These are phyloP conservation scores for Darksidea phi DNA, from an alignment of 495 filamentous ascomycete species.

Conservation along the genomic window DNA sequence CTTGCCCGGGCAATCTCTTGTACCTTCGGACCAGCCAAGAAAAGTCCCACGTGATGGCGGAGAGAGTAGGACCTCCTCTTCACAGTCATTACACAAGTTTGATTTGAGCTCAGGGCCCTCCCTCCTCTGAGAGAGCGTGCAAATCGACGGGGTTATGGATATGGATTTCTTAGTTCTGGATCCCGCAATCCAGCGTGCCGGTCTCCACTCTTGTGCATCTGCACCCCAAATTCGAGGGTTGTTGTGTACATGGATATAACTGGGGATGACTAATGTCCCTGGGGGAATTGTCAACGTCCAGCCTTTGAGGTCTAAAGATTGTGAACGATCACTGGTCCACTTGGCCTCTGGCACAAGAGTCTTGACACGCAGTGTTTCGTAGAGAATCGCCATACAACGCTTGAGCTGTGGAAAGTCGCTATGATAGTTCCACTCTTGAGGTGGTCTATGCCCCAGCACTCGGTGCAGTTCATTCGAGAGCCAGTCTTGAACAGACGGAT, in stretches of 20 bases:
- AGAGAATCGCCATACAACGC: neutral
- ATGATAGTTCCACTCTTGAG: constrained; percentile 2
- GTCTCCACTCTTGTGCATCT: neutral
- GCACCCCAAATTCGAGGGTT: neutral
- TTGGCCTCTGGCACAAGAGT: neutral
- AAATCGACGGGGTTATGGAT: too few species aligned
- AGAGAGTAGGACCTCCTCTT: too few species aligned
- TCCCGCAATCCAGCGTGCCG: neutral
- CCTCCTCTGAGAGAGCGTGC: too few species aligned
- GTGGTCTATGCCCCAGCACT: neutral
- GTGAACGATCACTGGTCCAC: neutral
- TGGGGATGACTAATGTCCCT: neutral
- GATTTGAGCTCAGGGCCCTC: too few species aligned
- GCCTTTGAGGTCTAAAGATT: neutral
- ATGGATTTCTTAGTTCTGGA: too few species aligned
- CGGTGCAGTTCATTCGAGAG: constrained; percentile 23
- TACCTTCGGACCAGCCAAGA: too few species aligned
- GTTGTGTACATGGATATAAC: neutral
- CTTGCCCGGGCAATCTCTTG: too few species aligned
- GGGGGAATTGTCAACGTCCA: neutral
- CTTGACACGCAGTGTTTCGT: neutral
- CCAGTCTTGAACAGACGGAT: constrained; percentile 30
- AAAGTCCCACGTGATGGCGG: too few species aligned
- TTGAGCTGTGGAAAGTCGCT: constrained; percentile 12
- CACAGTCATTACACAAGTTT: too few species aligned